Evolutionary conservation across 371 early-diverging fungal species (phyloP).

Genomic region (Mucor racemosus): DNA sequence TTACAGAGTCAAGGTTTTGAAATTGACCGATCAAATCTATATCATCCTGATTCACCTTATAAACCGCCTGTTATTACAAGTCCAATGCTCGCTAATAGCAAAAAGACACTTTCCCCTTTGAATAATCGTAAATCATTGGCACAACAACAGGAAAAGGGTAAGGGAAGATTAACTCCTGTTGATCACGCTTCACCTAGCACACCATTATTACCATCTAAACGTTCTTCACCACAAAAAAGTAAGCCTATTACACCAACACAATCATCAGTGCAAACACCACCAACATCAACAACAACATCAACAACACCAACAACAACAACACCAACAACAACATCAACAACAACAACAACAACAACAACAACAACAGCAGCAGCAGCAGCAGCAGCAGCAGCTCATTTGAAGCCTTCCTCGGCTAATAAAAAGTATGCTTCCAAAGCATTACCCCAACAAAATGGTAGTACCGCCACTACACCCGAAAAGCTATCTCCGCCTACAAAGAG

Average conservation of each 20-base stretch:
- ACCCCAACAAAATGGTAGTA: background rate
- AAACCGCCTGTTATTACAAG: conserved; percentile 7
- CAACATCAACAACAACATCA: background rate
- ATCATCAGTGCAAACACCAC: background rate
- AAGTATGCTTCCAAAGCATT: conserved; percentile 10
- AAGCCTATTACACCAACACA: background rate
- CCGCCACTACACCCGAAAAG: background rate
- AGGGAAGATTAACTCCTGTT: conserved; percentile 4
- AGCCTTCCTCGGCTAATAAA: conserved; percentile 16
- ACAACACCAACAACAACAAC: background rate
- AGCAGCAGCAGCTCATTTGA: conserved; percentile 6
- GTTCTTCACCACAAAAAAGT: background rate
- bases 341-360: conserved; percentile 1
- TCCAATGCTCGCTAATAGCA: background rate
- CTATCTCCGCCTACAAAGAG: background rate
- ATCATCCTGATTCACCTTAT: conserved; percentile 10
- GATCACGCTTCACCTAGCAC: background rate
- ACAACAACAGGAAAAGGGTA: conserved; percentile 1
- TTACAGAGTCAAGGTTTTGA: conserved; percentile 3
- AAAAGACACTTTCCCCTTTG: conserved; percentile 2
- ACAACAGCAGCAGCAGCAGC: background rate
- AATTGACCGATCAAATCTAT: conserved; percentile 12
- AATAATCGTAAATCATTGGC: background rate
- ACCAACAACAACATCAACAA: background rate
- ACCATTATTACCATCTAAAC: background rate